Conservation (phyloP, 208 protist genomes). For the Trypanosoma conorhini region DNA sequence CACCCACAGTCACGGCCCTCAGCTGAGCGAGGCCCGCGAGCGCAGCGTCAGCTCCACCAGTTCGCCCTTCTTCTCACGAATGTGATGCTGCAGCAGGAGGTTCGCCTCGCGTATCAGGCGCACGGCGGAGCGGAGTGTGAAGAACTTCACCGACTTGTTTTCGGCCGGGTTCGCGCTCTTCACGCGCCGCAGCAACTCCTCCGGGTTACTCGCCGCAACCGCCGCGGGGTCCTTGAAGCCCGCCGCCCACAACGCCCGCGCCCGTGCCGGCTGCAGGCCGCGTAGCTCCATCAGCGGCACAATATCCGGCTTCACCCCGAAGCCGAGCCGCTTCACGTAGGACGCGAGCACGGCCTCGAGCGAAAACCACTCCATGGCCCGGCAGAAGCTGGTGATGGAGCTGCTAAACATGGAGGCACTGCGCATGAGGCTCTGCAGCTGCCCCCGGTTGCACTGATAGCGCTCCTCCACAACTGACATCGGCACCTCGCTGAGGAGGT, state of each 20-base stretch:
- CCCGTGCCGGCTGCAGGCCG: slow-evolving; percentile 70
- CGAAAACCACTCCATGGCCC: slow-evolving; percentile 89
- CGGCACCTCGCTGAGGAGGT: slow-evolving; percentile 83
- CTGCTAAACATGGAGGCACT: slow-evolving; percentile 85
- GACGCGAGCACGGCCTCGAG: slow-evolving; percentile 86
- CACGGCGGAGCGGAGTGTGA: slow-evolving; percentile 63
- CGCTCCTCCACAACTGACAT: slow-evolving; percentile 58
- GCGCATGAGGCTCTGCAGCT: slow-evolving; percentile 84
- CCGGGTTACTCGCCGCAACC: slow-evolving; percentile 58
- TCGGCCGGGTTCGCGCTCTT: slow-evolving; percentile 55
- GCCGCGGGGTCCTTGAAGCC: slow-evolving; percentile 56
- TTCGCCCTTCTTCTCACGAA: slow-evolving; percentile 74
- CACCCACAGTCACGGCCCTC: not conserved
- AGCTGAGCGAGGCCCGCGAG: slow-evolving; percentile 1
- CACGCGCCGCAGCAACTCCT: slow-evolving; percentile 65
- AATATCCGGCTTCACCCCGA: slow-evolving; percentile 90
- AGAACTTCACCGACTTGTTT: slow-evolving; percentile 67
- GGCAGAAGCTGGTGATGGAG: slow-evolving; percentile 88
- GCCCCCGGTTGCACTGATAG: slow-evolving; percentile 79
- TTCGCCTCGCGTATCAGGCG: slow-evolving; percentile 63
- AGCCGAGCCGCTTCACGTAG: slow-evolving; percentile 84
- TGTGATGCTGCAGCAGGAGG: slow-evolving; percentile 52
- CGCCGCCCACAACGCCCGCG: slow-evolving; percentile 81
- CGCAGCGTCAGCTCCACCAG: slow-evolving; percentile 51
- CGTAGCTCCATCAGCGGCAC: slow-evolving; percentile 90